Evolutionary conservation across 176 grass and related monocot species (phyloP).

Genomic region (Dactylis glomerata): DNA sequence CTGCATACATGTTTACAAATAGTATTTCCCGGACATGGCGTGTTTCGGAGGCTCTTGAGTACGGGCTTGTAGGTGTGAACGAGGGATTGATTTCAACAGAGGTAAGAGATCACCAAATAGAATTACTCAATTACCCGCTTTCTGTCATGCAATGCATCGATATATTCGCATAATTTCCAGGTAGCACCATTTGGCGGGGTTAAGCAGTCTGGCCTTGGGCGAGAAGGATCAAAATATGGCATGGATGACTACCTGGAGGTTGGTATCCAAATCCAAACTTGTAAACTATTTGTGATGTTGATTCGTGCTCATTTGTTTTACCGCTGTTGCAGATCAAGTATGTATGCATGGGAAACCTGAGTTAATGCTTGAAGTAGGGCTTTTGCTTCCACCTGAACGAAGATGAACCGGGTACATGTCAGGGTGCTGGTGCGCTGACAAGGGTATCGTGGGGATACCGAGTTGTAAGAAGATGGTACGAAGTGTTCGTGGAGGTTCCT

Average conservation of each 20-base stretch:
- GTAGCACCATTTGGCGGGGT: conserved; percentile 90
- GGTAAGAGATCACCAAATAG: conserved; percentile 14
- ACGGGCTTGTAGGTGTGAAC: conserved; percentile 89
- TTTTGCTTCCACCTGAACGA: background rate
- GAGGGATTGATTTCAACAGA: conserved; percentile 95
- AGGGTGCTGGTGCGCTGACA: background rate
- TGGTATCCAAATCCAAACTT: conserved; percentile 20
- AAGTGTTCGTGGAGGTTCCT: background rate
- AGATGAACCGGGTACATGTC: background rate
- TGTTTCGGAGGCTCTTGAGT: conserved; percentile 92
- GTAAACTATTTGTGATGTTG: background rate
- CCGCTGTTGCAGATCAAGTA: conserved; percentile 79
- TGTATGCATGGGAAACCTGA: conserved; percentile 85
- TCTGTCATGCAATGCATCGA: background rate
- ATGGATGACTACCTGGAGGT: conserved; percentile 89
- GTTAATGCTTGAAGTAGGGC: conserved; percentile 9
- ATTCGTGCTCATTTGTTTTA: background rate
- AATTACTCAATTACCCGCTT: background rate
- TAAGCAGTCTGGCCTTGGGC: conserved; percentile 91
- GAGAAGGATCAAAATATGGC: conserved; percentile 96
- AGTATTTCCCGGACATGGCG: conserved; percentile 89
- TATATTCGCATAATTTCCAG: conserved; percentile 19
- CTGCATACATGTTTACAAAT: conserved; percentile 94
- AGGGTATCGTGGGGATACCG: background rate
- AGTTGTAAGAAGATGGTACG: background rate